These are phyloP conservation scores for Houttuynia cordata DNA, from an alignment of 164 flowering plant genomes.

Conservation along the genomic window DNA sequence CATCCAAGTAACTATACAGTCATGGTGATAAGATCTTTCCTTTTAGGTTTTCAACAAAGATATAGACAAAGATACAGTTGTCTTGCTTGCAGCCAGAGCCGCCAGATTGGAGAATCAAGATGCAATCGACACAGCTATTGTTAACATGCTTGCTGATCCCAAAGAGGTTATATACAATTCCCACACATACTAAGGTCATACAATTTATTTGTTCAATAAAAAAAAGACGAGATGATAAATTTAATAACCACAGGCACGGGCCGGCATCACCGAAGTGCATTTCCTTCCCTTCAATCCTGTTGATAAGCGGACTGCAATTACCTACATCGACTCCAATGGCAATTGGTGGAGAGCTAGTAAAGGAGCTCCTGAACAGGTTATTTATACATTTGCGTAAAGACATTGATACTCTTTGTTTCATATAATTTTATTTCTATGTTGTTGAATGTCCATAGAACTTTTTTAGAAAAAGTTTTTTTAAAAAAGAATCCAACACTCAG, in stretches of 20 bases:
- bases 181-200: background rate
- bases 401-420: too few species aligned
- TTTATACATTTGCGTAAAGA: background rate
- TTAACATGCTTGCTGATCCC: slow-evolving; percentile 83
- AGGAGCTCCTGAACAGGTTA: slow-evolving; percentile 93
- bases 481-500: too few species aligned
- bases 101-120: slow-evolving; percentile 83
- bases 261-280: slow-evolving; percentile 65
- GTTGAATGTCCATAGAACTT: too few species aligned
- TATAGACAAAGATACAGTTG: slow-evolving; percentile 53
- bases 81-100: slow-evolving; percentile 79
- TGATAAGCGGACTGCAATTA: slow-evolving; percentile 79
- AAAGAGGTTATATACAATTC: slow-evolving; percentile 47
- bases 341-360: slow-evolving; percentile 83
- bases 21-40: background rate
- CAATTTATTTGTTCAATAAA: background rate
- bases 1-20: background rate
- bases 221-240: background rate
- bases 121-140: slow-evolving; percentile 79
- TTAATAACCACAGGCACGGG: slow-evolving; percentile 45
- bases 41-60: slow-evolving; percentile 52
- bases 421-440: too few species aligned
- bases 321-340: slow-evolving; percentile 69
- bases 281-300: slow-evolving; percentile 90
- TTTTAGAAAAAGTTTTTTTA: too few species aligned